Evolutionary conservation across 129 eudicot genomes (phyloP).

Genomic region (Arctium lappa): DNA sequence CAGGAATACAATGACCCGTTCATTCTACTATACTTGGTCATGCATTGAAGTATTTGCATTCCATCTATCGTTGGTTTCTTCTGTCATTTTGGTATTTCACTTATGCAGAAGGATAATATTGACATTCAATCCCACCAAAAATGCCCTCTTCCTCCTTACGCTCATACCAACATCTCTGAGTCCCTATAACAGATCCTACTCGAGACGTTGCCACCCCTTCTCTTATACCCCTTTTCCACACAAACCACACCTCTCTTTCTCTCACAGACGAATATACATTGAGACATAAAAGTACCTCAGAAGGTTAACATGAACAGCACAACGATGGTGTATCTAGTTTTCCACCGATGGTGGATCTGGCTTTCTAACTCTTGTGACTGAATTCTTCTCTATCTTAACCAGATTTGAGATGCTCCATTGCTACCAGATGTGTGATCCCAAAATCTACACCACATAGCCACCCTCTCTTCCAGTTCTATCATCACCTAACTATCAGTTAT

Average conservation of each 20-base stretch:
- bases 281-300: background rate
- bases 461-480: no score
- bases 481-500: no score
- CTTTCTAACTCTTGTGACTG: no score
- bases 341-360: no score
- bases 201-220: background rate
- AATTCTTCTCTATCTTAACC: no score
- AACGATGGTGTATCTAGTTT: no score
- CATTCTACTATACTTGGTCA: background rate
- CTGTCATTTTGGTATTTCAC: background rate
- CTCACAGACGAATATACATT: background rate
- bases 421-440: no score
- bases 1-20: background rate
- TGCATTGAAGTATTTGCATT: no score
- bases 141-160: background rate
- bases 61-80: background rate
- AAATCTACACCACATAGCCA: no score
- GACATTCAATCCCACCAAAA: no score
- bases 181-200: background rate
- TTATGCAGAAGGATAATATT: no score
- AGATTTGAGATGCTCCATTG: no score
- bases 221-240: background rate
- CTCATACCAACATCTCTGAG: background rate
- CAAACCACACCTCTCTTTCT: background rate
- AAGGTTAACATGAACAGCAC: background rate